These are phyloP conservation scores for Raffaelea arxii DNA, from an alignment of 2,329 filamentous ascomycete genomes.

Conservation along the genomic window DNA sequence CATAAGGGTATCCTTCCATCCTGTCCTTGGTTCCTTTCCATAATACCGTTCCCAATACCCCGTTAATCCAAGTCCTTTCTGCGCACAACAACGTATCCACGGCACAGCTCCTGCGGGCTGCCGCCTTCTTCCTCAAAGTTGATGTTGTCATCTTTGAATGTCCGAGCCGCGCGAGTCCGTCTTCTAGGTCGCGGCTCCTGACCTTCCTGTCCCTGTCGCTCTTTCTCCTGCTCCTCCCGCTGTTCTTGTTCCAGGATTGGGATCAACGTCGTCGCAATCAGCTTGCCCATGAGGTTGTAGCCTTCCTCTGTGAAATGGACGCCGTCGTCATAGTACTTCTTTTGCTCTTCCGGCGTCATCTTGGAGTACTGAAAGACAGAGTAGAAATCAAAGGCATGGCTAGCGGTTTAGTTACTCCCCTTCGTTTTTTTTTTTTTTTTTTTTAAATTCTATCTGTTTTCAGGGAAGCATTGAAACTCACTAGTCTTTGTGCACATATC, in stretches of 20 bases:
- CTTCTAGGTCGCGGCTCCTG: slow-evolving; percentile 5
- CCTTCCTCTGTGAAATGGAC: slow-evolving; percentile 48
- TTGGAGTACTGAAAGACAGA: slow-evolving; percentile 42
- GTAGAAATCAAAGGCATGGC: slow-evolving; percentile 47
- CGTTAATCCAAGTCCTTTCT: slow-evolving; percentile 40
- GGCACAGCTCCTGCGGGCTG: slow-evolving; percentile 33
- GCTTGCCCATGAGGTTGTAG: slow-evolving; percentile 52
- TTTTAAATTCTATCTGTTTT: background rate
- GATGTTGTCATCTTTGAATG: slow-evolving; percentile 28
- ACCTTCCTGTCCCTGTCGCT: background rate
- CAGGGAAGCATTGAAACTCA: no score
- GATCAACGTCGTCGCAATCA: slow-evolving; percentile 43
- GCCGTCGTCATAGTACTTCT: slow-evolving; percentile 50
- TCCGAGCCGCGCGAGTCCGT: slow-evolving; percentile 6
- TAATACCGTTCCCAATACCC: background rate
- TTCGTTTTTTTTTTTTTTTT: background rate
- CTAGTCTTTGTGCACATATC: slow-evolving; percentile 39
- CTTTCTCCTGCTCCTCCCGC: slow-evolving; percentile 16
- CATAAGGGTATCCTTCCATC: background rate
- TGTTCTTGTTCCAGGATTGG: slow-evolving; percentile 29
- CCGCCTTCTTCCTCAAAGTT: slow-evolving; percentile 41
- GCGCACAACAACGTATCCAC: slow-evolving; percentile 45
- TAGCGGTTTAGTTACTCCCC: slow-evolving; percentile 21
- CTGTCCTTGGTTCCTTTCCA: background rate
- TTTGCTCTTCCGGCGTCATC: slow-evolving; percentile 34